Evolutionary conservation across 140 eudicot species (phyloP), one percentile per base, ranked within the genome.

Genomic region (Erigeron philadelphicus): DNA sequence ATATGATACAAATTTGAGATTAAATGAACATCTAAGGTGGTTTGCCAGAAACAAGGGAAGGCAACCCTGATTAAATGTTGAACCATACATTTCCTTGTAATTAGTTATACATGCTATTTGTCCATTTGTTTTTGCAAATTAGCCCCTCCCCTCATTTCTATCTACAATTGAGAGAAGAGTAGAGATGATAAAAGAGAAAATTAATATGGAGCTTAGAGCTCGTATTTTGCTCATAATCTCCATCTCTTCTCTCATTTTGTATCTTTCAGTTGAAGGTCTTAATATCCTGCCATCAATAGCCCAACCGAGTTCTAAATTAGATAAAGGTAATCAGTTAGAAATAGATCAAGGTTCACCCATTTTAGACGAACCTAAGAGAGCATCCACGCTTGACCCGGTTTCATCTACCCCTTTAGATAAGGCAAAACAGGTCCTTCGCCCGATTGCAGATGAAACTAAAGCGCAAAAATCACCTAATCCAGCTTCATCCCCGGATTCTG

Each of bases 191-290:
- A 61, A 49, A 41, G 75, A 61, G 69, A 63, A 8, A 69, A 61
- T 70, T 43, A 69, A 63, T 69, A 76, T 76, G 81, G 76, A 43
- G 81, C 72, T 69, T 18, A 44, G 50, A 44, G 76, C 72, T 76
- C 72, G 67, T 70, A 70, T 76, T 69, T 61, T 70, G 70, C 17
- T 76, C 35, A 31, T 76, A 70, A 64, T 76, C 72, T 71, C 81
- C 76, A 70, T 76, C 81, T 76, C 81, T 70, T 76, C 81, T 76
- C 81, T 76, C 81, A 70, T 76, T 64, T 70, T 70, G 54, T 76
- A 76, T 70, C 65, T 70, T 9, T 70, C 76, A 4, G 76, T 76
- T 5, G 81, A 76, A 42, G 76, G 81, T 70, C 52, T 76, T 11
- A 62, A 43, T 62, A 69, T 76, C 76, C 76, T 76, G 72, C 81